These are phyloP conservation scores for Boletus pseudopeckii DNA, from an alignment of 768 basidiomycete genomes.

Conservation along the genomic window DNA sequence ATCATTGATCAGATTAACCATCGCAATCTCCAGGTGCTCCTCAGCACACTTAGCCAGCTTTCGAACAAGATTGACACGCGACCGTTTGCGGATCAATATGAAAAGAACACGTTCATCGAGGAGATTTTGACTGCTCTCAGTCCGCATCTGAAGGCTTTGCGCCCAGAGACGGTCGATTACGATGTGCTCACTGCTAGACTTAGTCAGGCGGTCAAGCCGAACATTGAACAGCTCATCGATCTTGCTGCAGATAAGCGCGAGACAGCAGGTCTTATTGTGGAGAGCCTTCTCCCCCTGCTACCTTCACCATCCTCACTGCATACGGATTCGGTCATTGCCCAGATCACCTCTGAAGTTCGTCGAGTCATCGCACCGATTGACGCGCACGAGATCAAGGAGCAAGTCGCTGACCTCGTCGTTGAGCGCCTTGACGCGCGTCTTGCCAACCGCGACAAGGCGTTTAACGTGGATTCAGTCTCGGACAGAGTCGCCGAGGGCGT, in stretches of 20 bases:
- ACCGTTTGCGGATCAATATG: conserved; percentile 39
- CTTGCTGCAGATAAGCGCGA: conserved; percentile 86
- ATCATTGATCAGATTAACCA: conserved; percentile 57
- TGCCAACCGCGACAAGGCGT: conserved; percentile 68
- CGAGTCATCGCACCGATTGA: conserved; percentile 73
- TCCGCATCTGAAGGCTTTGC: conserved; percentile 60
- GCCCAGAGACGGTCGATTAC: conserved; percentile 71
- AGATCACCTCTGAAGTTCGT: conserved; percentile 68
- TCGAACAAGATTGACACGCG: conserved; percentile 33
- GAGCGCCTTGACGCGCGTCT: conserved; percentile 81
- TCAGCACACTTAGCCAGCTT: conserved; percentile 54
- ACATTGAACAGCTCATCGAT: conserved; percentile 85
- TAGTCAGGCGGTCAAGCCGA: conserved; percentile 83
- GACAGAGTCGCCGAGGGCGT: conserved; percentile 55
- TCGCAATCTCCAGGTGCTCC: conserved; percentile 56
- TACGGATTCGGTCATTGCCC: conserved; percentile 50
- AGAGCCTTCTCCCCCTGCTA: conserved; percentile 65
- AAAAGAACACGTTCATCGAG: conserved; percentile 57
- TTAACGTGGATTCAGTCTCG: conserved; percentile 59
- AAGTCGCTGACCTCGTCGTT: conserved; percentile 84
- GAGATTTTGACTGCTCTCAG: conserved; percentile 55
- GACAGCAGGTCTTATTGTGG: conserved; percentile 77
- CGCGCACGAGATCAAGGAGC: conserved; percentile 84
- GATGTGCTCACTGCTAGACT: conserved; percentile 71
- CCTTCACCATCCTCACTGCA: conserved; percentile 47